These are phyloP conservation scores for Gamarada debralockiae DNA, from an alignment of 495 filamentous ascomycete species.

Conservation along the genomic window DNA sequence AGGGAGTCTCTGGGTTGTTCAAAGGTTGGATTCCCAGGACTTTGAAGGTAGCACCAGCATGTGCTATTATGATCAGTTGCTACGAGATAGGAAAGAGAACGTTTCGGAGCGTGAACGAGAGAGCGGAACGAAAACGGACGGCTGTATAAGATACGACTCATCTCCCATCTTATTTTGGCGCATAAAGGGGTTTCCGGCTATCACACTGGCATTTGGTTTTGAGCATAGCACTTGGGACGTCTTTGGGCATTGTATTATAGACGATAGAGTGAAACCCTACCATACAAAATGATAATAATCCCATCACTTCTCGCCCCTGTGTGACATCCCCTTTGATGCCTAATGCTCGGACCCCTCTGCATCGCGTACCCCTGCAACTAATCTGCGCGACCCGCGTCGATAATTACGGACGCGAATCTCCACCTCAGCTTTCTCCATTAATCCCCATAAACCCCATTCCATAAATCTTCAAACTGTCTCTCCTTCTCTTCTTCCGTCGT, in stretches of 20 bases:
- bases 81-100: slow-evolving; percentile 95
- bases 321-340: too few relatives aligned
- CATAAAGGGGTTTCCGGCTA: neutral
- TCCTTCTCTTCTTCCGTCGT: slow-evolving; percentile 7
- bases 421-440: neutral
- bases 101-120: slow-evolving; percentile 75
- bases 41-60: slow-evolving; percentile 91
- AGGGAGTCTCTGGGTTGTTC: slow-evolving; percentile 79
- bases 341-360: slow-evolving; percentile 5
- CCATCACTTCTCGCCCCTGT: too few relatives aligned
- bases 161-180: slow-evolving; percentile 10
- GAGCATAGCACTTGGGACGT: slow-evolving; percentile 2
- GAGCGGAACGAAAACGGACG: slow-evolving; percentile 26
- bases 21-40: slow-evolving; percentile 87
- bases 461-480: slow-evolving; percentile 18
- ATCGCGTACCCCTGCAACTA: slow-evolving; percentile 16
- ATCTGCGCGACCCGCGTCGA: slow-evolving; percentile 13
- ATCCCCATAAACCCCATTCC: neutral
- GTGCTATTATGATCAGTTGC: slow-evolving; percentile 99
- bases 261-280: neutral
- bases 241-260: slow-evolving; percentile 5
- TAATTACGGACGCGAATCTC: slow-evolving; percentile 6
- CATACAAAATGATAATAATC: too few relatives aligned
- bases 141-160: slow-evolving; percentile 12
- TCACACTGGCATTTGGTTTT: slow-evolving; percentile 3